These are phyloP conservation scores for Serendipita sp. DNA, from an alignment of 768 basidiomycete species.

Conservation along the genomic window DNA sequence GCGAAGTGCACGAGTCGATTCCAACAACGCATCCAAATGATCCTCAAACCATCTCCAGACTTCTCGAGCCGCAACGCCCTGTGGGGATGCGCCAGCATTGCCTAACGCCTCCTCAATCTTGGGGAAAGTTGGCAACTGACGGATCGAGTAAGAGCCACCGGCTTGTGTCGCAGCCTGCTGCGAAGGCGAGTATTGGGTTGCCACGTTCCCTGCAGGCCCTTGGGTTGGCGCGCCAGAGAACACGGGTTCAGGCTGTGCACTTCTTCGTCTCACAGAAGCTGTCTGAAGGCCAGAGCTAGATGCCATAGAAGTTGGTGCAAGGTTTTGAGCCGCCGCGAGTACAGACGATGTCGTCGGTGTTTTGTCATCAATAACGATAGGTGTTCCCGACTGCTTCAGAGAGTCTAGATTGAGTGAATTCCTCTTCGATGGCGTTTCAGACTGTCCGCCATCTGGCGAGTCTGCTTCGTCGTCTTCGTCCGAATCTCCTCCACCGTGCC, in stretches of 20 bases:
- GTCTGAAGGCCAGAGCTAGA: conserved; percentile 31
- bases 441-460: conserved; percentile 47
- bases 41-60: conserved; percentile 90
- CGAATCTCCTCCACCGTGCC: conserved; percentile 57
- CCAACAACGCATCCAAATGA: conserved; percentile 69
- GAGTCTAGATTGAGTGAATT: conserved; percentile 44
- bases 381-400: conserved; percentile 28
- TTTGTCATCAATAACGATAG: conserved; percentile 62
- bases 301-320: conserved; percentile 20
- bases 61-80: conserved; percentile 65
- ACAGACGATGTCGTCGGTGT: conserved; percentile 69
- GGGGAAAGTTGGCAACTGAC: conserved; percentile 66
- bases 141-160: conserved; percentile 42
- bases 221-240: conserved; percentile 9
- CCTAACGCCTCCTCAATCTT: conserved; percentile 75
- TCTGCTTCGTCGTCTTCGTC: conserved; percentile 75
- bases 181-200: conserved; percentile 35
- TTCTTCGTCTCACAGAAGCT: conserved; percentile 60
- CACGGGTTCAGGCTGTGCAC: conserved; percentile 23
- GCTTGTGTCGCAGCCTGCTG: conserved; percentile 24
- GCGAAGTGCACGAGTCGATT: conserved; percentile 58
- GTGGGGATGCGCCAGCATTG: conserved; percentile 53
- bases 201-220: conserved; percentile 27
- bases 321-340: conserved; percentile 60
- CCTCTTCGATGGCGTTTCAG: conserved; percentile 48